Conservation (phyloP, 305 asterid genomes). For the Salvia sclarea region DNA sequence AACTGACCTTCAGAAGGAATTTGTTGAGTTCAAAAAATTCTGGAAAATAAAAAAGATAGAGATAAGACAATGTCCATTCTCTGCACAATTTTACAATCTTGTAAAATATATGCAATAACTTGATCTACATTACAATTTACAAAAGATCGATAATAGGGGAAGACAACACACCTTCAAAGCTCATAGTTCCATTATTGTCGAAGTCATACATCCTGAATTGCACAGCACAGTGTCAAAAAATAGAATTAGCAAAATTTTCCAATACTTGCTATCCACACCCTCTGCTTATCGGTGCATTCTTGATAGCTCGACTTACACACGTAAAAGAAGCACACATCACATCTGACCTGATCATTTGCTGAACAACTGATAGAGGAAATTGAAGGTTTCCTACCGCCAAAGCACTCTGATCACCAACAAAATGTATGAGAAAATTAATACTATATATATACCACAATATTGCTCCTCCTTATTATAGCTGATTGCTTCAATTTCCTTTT, state of each 20-base stretch:
- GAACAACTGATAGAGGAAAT: slow-evolving; percentile 68
- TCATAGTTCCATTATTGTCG: slow-evolving; percentile 78
- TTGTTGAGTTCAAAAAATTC: slow-evolving; percentile 76
- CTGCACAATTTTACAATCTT: neutral
- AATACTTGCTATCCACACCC: neutral
- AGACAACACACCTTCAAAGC: slow-evolving; percentile 57
- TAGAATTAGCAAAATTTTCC: neutral
- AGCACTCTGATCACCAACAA: slow-evolving; percentile 50
- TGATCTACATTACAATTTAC: too few species aligned
- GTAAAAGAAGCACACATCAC: neutral
- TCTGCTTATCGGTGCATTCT: neutral
- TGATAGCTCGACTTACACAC: neutral
- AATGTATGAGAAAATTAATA: neutral
- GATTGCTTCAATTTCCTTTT: neutral
- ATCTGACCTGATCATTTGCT: slow-evolving; percentile 95
- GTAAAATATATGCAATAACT: neutral
- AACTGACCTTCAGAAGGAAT: slow-evolving; percentile 79
- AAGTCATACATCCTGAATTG: slow-evolving; percentile 72
- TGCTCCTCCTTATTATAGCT: neutral
- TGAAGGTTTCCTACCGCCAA: slow-evolving; percentile 71
- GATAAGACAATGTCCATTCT: neutral
- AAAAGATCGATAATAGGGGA: neutral
- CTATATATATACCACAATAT: neutral
- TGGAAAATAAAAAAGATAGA: slow-evolving; percentile 33
- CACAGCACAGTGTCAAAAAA: slow-evolving; percentile 12